Conservation (phyloP, 139 green algal genomes). For the Spirogloea muscicola region DNA sequence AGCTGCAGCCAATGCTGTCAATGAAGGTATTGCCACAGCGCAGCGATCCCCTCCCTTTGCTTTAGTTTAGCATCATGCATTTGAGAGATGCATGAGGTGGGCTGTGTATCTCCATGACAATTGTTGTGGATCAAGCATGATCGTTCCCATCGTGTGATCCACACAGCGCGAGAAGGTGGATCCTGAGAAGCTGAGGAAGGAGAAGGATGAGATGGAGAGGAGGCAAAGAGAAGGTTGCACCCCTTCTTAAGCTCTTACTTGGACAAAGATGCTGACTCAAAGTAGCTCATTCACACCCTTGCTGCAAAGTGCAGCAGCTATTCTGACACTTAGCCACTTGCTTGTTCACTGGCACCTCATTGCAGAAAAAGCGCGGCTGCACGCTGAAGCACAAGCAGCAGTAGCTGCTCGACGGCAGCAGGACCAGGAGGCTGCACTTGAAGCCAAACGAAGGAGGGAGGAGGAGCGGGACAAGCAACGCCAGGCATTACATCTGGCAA, state of each 20-base stretch:
- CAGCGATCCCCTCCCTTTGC: too few relatives aligned
- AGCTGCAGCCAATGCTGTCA: too few relatives aligned
- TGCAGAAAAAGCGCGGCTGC: conserved; percentile 22
- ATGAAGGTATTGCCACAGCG: too few relatives aligned
- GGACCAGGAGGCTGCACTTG: neutral
- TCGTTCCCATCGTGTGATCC: too few relatives aligned
- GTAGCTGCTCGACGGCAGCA: conserved; percentile 8
- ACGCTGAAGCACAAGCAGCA: conserved; percentile 18
- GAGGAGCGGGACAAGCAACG: conserved; percentile 17
- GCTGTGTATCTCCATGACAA: neutral
- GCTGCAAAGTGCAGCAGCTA: neutral
- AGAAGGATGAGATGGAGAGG: conserved; percentile 34
- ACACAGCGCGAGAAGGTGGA: conserved; percentile 21
- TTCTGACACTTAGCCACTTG: neutral
- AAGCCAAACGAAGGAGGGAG: conserved; percentile 12
- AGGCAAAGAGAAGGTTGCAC: conserved; percentile 31
- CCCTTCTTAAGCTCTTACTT: neutral
- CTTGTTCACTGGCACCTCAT: neutral
- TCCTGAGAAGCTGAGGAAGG: conserved; percentile 15
- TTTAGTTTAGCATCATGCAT: conserved; percentile 16
- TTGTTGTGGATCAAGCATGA: too few relatives aligned
- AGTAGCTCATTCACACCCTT: neutral
- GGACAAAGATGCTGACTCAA: neutral
- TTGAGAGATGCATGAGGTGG: neutral
- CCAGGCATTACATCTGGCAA: too few relatives aligned